Evolutionary conservation across 1,139 yeast species (phyloP), one percentile per base, ranked within the genome.

Genomic region (Yamadazyma atlantica): DNA sequence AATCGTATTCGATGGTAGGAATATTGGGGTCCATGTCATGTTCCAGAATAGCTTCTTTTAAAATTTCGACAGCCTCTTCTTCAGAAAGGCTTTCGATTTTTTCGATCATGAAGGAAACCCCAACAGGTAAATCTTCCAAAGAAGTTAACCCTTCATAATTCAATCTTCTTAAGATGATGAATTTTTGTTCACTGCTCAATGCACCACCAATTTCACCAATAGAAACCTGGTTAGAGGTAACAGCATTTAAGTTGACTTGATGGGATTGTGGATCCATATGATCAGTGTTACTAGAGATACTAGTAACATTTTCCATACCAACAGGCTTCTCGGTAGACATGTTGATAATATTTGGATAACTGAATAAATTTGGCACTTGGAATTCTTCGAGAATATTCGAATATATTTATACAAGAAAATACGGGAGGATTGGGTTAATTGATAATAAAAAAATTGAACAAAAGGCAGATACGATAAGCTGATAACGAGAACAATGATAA

Each of bases 1-100:
- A 53, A 2, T 58, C 53, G 13, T 45, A 65, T 35, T 64, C 72
- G 6, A 54, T 60, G 7, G 48, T 43, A 4, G 78, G 73, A 45
- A 78, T 68, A 49, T 80, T 80, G 38, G 69, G 64, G 53, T 80
- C 85, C 31, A 61, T 68, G 2, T 51, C 49, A 47, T 75, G 78
- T 27, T 69, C 67, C 1, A 48, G 59, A 4, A 67, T 42, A 4
- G 73, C 64, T n/a, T 62, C 57, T 34, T 57, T 50, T 35, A 80
- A 58, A 32, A 75, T 66, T 16, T 57, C 62, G 3, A 73, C 23
- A 0, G 80, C 69, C 37, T 72, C 73, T 9, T 61, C 66, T 12
- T 60, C 53, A 2, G 67, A 37, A 51, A 77, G 45, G 15, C 48
- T 45, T 16, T 57, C 60, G 35, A 73, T 58, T 45, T 69, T 69